Percentiles rank a stretch among this genome's conserved stretches.
These are phyloP conservation scores for Diaporthe sp. DNA, from an alignment of 2,329 filamentous ascomycete genomes.

Conservation along the genomic window DNA sequence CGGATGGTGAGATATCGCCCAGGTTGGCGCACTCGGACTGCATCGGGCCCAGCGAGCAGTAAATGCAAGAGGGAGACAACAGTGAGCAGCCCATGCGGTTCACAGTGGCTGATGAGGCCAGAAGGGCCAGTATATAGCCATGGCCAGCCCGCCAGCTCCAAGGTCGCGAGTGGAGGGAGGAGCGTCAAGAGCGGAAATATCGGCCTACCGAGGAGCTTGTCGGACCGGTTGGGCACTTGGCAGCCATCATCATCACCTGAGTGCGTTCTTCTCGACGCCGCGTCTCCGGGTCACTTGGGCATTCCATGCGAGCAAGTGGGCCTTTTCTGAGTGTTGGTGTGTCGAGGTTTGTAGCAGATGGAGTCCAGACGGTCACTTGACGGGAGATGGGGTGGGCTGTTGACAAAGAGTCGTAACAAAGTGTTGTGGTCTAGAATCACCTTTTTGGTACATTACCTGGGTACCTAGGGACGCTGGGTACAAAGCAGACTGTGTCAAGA, in stretches of 20 bases:
- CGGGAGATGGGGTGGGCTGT: conserved; percentile 11
- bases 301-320: neutral
- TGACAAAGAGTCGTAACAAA: neutral
- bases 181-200: neutral
- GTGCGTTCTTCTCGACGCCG: neutral
- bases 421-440: too few relatives aligned
- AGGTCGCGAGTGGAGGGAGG: neutral
- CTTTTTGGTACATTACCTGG: too few relatives aligned
- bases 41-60: neutral
- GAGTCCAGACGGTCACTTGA: conserved; percentile 10
- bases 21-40: neutral
- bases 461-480: neutral
- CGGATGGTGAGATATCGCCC: conserved; percentile 15
- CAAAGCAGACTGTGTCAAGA: neutral
- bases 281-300: neutral
- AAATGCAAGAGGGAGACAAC: neutral
- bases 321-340: neutral
- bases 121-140: neutral
- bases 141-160: neutral
- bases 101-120: neutral
- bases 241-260: conserved; percentile 20
- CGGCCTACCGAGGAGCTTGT: neutral
- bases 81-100: neutral
- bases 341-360: neutral
- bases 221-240: conserved; percentile 1